Base-by-base conservation (phyloP, 2,329 filamentous ascomycete genomes). In the Cercospora beticola region DNA sequence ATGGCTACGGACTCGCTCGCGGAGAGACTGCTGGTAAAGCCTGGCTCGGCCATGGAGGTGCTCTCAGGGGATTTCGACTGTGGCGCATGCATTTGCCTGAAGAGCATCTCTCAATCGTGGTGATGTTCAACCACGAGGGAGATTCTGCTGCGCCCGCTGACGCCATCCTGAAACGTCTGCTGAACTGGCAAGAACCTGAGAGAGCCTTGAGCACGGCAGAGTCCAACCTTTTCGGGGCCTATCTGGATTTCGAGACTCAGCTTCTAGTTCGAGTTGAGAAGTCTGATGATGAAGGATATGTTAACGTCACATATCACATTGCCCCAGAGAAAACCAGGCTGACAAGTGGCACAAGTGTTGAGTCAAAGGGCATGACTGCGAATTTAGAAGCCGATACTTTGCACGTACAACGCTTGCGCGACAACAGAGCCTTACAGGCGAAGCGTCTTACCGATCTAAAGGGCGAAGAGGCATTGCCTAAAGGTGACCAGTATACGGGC, bases 21-120 rank as follows among this genome's bases (percentile, higher is more conserved):
- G 64, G 40, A 1, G 65, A 75, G 8, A 56, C 79, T 8, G 76
- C 70, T 1, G 77, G 75, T 0, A 72, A 78, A 4, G 60, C 71
- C 5, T 74, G 72, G 1, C 69, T 82, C 2, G 78, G 80, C 0
- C 82, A 84, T 66, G 80, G 79, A 28, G 82, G 82, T 12, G 82
- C 79, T 1, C 75, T 84, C 30, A 76, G 80, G 33, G 82, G 82
- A 7, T 84, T 80, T 73, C 75, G 80, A 21, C 74, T 81, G 14
- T 70, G 74, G 23, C 78, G 82, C 12, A 36, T 76, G 7, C 79
- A 83, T 64, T 74, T 76, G 5, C 78, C 80, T 0, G 68, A 72
- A 6, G 74, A 80, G 26, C 74, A 77, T 0, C 52, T 83, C 0
- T 82, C 80, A 2, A 76, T 83, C 9, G 75, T 84, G 0, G 79